Evolutionary conservation across 768 basidiomycete species (phyloP).

Genomic region (Amanita jacksonii): DNA sequence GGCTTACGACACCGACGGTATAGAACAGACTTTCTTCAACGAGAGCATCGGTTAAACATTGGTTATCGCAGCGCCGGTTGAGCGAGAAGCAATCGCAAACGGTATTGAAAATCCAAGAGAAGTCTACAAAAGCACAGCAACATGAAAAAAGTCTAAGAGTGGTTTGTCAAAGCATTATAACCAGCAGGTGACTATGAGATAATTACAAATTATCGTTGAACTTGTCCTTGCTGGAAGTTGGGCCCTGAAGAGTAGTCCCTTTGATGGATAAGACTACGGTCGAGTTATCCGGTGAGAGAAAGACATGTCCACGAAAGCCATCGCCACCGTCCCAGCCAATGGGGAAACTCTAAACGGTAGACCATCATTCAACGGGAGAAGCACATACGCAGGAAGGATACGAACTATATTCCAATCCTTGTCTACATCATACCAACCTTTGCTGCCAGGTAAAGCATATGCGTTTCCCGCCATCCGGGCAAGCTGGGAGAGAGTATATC

Average conservation of each 20-base stretch:
- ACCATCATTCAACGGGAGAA: conserved; percentile 1
- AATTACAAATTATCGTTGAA: conserved; percentile 79
- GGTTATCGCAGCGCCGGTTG: conserved; percentile 64
- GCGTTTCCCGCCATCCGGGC: conserved; percentile 89
- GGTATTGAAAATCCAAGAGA: conserved; percentile 76
- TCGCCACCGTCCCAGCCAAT: conserved; percentile 69
- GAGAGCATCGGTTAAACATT: conserved; percentile 77
- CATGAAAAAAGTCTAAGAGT: conserved; percentile 66
- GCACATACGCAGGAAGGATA: conserved; percentile 12
- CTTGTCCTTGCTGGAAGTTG: conserved; percentile 86
- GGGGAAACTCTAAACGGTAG: conserved; percentile 53
- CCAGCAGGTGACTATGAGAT: no score
- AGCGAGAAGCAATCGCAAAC: conserved; percentile 84
- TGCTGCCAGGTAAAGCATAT: conserved; percentile 61
- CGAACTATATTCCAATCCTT: conserved; percentile 53
- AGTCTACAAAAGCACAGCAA: conserved; percentile 86
- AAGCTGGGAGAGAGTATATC: conserved; percentile 71
- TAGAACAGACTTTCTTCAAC: conserved; percentile 91
- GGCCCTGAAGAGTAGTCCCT: conserved; percentile 72
- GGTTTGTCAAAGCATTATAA: no score
- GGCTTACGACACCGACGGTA: conserved; percentile 70
- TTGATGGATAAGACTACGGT: conserved; percentile 88
- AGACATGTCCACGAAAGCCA: conserved; percentile 89
- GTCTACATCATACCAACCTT: conserved; percentile 79
- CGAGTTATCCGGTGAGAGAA: conserved; percentile 65